Conservation (phyloP, 1,139 yeast genomes). For the Spathaspora sp. region DNA sequence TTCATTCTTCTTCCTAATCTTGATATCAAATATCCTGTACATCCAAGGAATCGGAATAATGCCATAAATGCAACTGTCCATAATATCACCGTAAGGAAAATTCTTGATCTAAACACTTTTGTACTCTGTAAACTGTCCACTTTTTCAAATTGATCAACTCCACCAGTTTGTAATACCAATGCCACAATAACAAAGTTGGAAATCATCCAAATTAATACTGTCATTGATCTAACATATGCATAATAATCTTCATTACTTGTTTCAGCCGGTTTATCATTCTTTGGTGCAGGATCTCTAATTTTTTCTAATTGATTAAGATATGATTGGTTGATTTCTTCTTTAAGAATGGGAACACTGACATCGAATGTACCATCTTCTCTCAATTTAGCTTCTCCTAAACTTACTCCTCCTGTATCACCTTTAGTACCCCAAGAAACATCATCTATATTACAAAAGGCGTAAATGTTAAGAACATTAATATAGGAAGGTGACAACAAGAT, state of each 20-base stretch:
- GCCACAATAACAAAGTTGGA: conserved; percentile 73
- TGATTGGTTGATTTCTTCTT: conserved; percentile 60
- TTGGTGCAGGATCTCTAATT: conserved; percentile 45
- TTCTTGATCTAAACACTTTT: conserved; percentile 29
- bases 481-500: conserved; percentile 48
- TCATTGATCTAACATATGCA: conserved; percentile 77
- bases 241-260: conserved; percentile 63
- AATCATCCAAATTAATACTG: conserved; percentile 77
- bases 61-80: conserved; percentile 87
- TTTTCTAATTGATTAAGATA: conserved; percentile 64
- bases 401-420: conserved; percentile 46
- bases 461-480: conserved; percentile 48
- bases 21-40: conserved; percentile 54
- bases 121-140: conserved; percentile 14
- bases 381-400: conserved; percentile 57
- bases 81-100: conserved; percentile 69
- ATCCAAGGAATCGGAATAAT: conserved; percentile 68
- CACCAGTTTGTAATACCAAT: conserved; percentile 69
- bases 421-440: conserved; percentile 55
- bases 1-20: conserved; percentile 29
- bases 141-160: conserved; percentile 42
- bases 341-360: conserved; percentile 66
- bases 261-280: conserved; percentile 28
- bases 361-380: conserved; percentile 67
- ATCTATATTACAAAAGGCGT: conserved; percentile 51